Evolutionary conservation across 768 basidiomycete genomes (phyloP).

Genomic region (Suillus americanus): DNA sequence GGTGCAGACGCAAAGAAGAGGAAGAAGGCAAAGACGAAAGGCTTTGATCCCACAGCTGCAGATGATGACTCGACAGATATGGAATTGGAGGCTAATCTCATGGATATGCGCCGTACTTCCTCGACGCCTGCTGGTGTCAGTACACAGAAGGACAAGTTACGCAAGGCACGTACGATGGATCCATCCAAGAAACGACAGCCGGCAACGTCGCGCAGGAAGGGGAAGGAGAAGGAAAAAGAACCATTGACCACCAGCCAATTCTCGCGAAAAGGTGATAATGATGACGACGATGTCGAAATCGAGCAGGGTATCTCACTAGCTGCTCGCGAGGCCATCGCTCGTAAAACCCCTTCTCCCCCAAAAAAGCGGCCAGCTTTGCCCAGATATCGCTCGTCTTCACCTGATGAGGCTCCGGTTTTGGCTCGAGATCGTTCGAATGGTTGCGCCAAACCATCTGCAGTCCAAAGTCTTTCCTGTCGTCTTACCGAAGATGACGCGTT

Average conservation of each 20-base stretch:
- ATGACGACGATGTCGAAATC: conserved; percentile 56
- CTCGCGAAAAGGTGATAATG: conserved; percentile 46
- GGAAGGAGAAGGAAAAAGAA: conserved; percentile 25
- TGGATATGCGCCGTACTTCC: conserved; percentile 48
- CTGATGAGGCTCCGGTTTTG: conserved; percentile 6
- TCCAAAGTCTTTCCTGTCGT: neutral
- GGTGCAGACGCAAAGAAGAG: conserved; percentile 43
- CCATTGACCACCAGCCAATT: conserved; percentile 41
- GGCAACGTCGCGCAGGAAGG: conserved; percentile 16
- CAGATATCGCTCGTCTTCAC: conserved; percentile 15
- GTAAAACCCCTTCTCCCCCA: conserved; percentile 9
- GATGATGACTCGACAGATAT: conserved; percentile 68
- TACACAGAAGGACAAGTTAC: conserved; percentile 38
- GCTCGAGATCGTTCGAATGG: neutral
- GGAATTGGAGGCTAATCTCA: conserved; percentile 61
- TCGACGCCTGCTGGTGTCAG: conserved; percentile 35
- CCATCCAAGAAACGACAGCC: conserved; percentile 22
- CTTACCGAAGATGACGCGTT: neutral
- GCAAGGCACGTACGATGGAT: conserved; percentile 46
- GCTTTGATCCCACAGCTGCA: conserved; percentile 50
- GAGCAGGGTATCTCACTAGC: conserved; percentile 39
- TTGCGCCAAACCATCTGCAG: neutral
- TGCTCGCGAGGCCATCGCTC: conserved; percentile 4
- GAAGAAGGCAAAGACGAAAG: conserved; percentile 38
- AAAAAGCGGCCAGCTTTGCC: conserved; percentile 10